phyloP scores from a whole-genome alignment of 306 rosid genomes.

The Gastrolobium bilobum region DNA sequence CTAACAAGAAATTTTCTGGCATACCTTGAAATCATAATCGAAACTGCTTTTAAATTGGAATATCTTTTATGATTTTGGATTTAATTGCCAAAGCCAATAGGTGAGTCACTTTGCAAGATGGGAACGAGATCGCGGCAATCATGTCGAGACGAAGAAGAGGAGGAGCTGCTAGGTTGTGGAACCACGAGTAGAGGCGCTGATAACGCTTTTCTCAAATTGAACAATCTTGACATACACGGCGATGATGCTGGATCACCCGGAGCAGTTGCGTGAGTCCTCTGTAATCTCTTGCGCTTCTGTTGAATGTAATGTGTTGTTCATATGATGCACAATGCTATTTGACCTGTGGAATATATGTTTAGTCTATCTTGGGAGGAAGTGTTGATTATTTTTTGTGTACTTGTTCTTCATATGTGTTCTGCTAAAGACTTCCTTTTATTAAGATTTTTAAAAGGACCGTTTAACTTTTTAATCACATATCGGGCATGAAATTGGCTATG shows the following conservation, averaged over 20 bases:
- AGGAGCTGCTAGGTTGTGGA: conserved; percentile 58
- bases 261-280: conserved; percentile 72
- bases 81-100: conserved; percentile 4
- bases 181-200: conserved; percentile 60
- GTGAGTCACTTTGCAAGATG: conserved; percentile 50
- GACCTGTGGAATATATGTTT: conserved; percentile 26
- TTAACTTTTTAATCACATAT: conserved; percentile 28
- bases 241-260: conserved; percentile 91
- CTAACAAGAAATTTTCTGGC: background rate
- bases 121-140: conserved; percentile 74
- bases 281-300: background rate
- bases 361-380: background rate
- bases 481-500: conserved; percentile 25
- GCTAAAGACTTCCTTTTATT: background rate
- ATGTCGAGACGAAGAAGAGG: conserved; percentile 57
- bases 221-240: conserved; percentile 76
- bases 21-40: background rate
- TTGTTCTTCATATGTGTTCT: background rate
- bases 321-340: conserved; percentile 9
- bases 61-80: background rate
- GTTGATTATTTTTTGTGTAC: background rate
- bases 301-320: conserved; percentile 7
- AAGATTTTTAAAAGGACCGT: background rate
- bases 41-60: conserved; percentile 18
- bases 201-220: conserved; percentile 65